Base-by-base conservation (phyloP, 805 yeast genomes). In the Candida succiphila region DNA sequence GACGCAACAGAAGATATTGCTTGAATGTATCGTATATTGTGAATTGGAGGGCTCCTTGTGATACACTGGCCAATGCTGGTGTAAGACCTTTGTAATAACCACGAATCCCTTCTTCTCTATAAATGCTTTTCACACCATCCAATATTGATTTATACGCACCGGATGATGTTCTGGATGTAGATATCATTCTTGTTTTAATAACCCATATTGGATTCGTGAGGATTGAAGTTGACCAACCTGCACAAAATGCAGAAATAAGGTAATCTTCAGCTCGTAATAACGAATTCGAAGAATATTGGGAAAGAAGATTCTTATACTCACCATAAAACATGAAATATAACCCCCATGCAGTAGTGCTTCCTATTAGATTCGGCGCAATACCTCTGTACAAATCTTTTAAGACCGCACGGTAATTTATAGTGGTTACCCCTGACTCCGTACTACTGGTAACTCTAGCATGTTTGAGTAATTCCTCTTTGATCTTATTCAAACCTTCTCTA, bases 131-230 rank as follows among this genome's bases (percentile, higher is more conserved):
- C 0, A 75, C 46, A 1, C 94, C 94, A 38, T 75, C 73, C 15
- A 47, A 9, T 6, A 78, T 56, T 0, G 85, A 73, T 8, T 54
- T 54, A 48, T 86, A 85, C 0, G 84, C 78, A 13, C 67, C 67
- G 0, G 63, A 61, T 0, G 59, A 44, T 2, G 39, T 38, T 25
- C 59, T 56, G 2, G 70, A 56, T 2, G 72, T 70, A 15, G 87
- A 75, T 46, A 88, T 65, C 43, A 89, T 79, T 40, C 97, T 66
- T 0, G 98, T 92, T 55, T 92, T 92, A 15, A 92, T 54, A 2
- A 92, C 95, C 98, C 98, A 89, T 9, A 89, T 70, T 1, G 98
- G 98, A 50, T 87, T 92, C 1, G 98, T 88, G 13, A 83, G 27
- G 0, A 85, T 35, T 1, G 94, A 71, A 0, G 96, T 85, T 5